phyloP scores from a whole-genome alignment of 305 asterid genomes.

The Fraxinus xanthoxyloides region DNA sequence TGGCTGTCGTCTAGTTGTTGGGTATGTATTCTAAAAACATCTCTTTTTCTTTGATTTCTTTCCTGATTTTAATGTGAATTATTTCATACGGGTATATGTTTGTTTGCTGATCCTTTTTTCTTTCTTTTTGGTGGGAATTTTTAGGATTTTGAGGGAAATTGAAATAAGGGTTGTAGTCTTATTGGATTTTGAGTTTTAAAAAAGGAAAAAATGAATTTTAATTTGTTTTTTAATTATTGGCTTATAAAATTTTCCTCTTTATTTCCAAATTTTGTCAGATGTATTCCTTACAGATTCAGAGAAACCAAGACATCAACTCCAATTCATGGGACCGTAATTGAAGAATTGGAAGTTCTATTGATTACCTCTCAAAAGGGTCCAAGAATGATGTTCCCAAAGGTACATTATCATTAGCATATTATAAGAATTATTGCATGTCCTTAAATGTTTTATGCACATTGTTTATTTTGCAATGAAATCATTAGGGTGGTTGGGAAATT shows the following conservation, averaged over 20 bases:
- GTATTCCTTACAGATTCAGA: constrained; percentile 69
- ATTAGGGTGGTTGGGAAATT: constrained; percentile 96
- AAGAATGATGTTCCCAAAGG: constrained; percentile 86
- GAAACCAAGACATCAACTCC: constrained; percentile 32
- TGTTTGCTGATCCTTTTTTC: background rate
- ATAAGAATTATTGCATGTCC: background rate
- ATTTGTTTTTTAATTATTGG: background rate
- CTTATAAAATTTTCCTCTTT: background rate
- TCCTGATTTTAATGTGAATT: background rate
- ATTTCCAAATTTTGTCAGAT: constrained; percentile 47
- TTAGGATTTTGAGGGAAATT: background rate
- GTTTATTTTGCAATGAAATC: constrained; percentile 22
- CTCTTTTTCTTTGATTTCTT: background rate
- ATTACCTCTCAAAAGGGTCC: constrained; percentile 73
- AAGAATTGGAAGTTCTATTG: constrained; percentile 74
- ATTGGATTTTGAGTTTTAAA: too few relatives aligned
- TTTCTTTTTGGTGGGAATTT: background rate
- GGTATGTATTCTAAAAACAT: constrained; percentile 46
- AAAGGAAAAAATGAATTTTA: constrained; percentile 3
- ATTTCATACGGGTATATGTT: background rate
- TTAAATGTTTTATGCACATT: constrained; percentile 22
- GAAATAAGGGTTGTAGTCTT: background rate
- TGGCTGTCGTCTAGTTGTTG: constrained; percentile 93
- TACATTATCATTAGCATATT: constrained; percentile 18
- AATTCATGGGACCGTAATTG: constrained; percentile 43